A percentile compares a stretch with the other conserved stretches of the same genome.
phyloP scores from a whole-genome alignment of 2,329 filamentous ascomycete species.

The Ophiostoma sp. region DNA sequence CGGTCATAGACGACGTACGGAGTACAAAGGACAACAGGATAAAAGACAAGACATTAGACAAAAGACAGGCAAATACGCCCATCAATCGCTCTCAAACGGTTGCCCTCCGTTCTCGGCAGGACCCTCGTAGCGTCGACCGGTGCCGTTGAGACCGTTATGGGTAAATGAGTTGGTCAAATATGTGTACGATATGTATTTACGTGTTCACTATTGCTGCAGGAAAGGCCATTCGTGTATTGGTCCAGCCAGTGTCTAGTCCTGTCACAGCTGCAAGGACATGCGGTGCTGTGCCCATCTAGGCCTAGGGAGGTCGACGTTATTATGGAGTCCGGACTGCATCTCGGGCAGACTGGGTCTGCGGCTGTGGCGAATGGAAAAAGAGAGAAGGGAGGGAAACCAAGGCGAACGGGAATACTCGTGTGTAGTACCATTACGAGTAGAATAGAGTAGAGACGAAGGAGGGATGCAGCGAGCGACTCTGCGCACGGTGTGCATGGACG shows the following conservation, averaged over 20 bases:
- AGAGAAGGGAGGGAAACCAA: too few relatives aligned
- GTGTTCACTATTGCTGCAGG: background rate
- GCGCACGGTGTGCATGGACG: background rate
- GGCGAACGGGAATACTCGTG: background rate
- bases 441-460: background rate
- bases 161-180: background rate
- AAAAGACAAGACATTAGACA: background rate
- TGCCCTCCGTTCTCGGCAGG: slow-evolving; percentile 6
- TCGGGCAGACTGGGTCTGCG: slow-evolving; percentile 4
- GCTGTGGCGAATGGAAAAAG: slow-evolving; percentile 3
- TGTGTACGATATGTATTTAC: background rate
- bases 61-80: background rate
- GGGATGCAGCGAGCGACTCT: background rate
- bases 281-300: too few relatives aligned
- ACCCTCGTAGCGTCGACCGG: slow-evolving; percentile 1
- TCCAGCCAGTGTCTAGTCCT: background rate
- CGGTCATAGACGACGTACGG: too few relatives aligned
- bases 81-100: background rate
- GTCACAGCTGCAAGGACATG: too few relatives aligned
- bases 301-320: background rate
- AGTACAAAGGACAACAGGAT: background rate
- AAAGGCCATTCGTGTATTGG: background rate
- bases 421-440: background rate
- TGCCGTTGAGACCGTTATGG: background rate
- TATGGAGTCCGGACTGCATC: background rate